phyloP scores from a whole-genome alignment of 768 basidiomycete genomes.

The Gymnopilus dilepis region DNA sequence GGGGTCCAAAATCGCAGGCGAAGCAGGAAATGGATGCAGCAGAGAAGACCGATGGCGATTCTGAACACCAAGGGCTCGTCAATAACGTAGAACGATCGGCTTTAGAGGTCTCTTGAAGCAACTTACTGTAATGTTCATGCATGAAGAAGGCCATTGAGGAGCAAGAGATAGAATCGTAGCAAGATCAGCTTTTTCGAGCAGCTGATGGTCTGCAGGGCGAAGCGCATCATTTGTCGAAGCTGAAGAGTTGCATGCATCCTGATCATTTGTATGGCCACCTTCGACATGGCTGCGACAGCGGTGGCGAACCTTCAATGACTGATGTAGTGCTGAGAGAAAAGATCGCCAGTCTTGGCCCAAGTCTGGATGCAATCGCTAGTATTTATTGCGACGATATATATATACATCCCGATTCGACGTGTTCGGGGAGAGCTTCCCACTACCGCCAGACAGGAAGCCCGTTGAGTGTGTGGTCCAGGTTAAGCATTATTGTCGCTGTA shows the following conservation, averaged over 20 bases:
- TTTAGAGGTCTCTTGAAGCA: conserved; percentile 6
- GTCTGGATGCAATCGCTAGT: neutral
- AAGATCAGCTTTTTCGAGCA: conserved; percentile 33
- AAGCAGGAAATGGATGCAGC: conserved; percentile 6
- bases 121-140: conserved; percentile 2
- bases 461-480: conserved; percentile 2
- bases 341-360: neutral
- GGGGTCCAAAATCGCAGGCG: conserved; percentile 44
- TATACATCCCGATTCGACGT: conserved; percentile 2
- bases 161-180: conserved; percentile 32
- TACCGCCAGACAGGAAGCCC: neutral
- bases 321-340: neutral
- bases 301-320: neutral
- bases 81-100: conserved; percentile 9
- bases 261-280: conserved; percentile 7
- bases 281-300: neutral
- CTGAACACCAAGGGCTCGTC: conserved; percentile 1
- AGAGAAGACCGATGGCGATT: neutral
- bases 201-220: conserved; percentile 34
- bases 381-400: conserved; percentile 13
- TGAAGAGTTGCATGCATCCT: conserved; percentile 7
- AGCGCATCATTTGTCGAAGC: conserved; percentile 27
- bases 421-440: conserved; percentile 6
- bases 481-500: conserved; percentile 1
- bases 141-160: conserved; percentile 23